Evolutionary conservation across 2,329 filamentous ascomycete species (phyloP).

Genomic region (Colletotrichum scovillei): DNA sequence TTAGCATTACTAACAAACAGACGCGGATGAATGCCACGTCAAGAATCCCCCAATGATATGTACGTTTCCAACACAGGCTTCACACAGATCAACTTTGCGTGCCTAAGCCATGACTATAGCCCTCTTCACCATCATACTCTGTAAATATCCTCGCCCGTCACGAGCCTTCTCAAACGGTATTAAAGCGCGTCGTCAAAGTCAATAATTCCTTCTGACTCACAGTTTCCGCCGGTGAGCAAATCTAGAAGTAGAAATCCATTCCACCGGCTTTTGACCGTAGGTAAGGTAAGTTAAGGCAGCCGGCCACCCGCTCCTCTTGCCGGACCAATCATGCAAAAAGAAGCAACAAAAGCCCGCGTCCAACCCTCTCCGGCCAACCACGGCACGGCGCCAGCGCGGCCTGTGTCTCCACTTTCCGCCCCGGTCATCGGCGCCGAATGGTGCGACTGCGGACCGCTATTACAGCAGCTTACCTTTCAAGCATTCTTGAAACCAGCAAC

Average conservation of each 20-base stretch:
- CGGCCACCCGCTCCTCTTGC: background rate
- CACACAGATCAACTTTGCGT: too few species aligned
- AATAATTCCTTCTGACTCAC: background rate
- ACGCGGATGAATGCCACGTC: too few species aligned
- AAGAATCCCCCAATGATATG: too few species aligned
- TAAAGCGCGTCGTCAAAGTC: background rate
- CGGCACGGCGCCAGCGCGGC: background rate
- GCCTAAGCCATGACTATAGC: too few species aligned
- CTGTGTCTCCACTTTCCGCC: slow-evolving; percentile 5
- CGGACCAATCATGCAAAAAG: background rate
- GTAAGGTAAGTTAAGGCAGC: background rate
- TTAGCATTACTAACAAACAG: background rate
- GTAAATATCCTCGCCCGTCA: too few species aligned
- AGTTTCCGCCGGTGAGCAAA: background rate
- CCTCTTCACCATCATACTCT: too few species aligned
- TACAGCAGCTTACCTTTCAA: too few species aligned
- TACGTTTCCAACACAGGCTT: too few species aligned
- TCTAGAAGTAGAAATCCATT: background rate
- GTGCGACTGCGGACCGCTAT: background rate
- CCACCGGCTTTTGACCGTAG: background rate
- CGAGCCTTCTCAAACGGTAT: too few species aligned
- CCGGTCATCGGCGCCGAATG: slow-evolving; percentile 32
- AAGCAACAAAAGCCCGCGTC: background rate
- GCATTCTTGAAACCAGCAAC: background rate
- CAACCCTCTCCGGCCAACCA: slow-evolving; percentile 19